Evolutionary conservation across 345 rosid species (phyloP), one percentile per base, ranked within the genome.

Genomic region (Diplotaxis tenuifolia): DNA sequence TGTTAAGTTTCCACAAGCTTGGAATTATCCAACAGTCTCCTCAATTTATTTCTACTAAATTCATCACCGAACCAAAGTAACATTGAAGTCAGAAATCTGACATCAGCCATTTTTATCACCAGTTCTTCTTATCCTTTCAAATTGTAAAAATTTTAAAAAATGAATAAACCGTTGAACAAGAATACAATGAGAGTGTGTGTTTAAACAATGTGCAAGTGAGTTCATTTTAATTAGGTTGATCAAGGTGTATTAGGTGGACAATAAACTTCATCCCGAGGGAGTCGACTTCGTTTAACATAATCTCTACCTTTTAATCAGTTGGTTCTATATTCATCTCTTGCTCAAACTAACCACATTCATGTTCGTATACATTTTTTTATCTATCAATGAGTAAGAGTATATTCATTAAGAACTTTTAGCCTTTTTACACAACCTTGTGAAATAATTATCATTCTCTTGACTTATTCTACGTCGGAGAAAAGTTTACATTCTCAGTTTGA

Each of bases 71-170:
- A 27, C 20, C 36, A 27, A 61, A 19, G 49, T 67, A 50, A 52
- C 53, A 31, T 20, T 19, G 25, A 75, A 75, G 79, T 75, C 74
- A 68, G 14, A 53, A 62, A 21, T 62, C 74, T 62, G 11, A 68
- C 79, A 34, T 68, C 64, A 68, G 74, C 69, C 57, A 14, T 59
- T 62, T 67, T 20, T 62, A 57, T 62, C 79, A 38, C 42, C 29
- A 42, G 4, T 62, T 57, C 61, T 58, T 66, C 67, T 74, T 74
- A 67, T 73, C 77, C 49, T 73, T 71, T 25, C 19, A 49, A 31
- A 45, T 32, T 34, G 19, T 40, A 22, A 16, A 31, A 3, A 72
- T 5, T 21, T 6, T 21, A 56, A 45, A 45, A 4, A 57, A 66
- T 40, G 47, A 40, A 14, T 40, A 40, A 40, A 40, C 16, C 12